Evolutionary conservation across 495 filamentous ascomycete species (phyloP), one percentile per base, ranked within the genome.

Genomic region (Aspergillus haitiensis): DNA sequence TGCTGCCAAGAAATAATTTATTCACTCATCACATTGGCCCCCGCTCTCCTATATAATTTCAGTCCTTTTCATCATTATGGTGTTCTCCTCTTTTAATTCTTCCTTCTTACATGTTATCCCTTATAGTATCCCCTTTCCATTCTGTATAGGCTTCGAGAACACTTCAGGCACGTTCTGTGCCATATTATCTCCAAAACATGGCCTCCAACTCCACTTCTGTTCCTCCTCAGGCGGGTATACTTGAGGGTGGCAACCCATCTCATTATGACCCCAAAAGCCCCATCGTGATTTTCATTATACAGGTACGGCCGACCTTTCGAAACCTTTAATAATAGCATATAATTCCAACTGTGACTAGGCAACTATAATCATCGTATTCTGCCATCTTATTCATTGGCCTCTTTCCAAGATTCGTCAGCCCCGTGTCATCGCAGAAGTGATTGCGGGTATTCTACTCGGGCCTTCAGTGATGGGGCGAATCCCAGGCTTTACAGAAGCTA

Each of bases 251-350:
- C 31, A 90, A 93, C 64, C 92, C 92, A 6, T 74, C 83, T 9
- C 55, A 74, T 5, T 95, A 91, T 75, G 85, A 88, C 56, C 62
- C 88, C 10, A 86, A 81, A 58, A 91, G 96, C 62, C 94, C 94
- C n/a, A 89, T 98, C 63, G 85, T 89, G 40, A 70, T 96, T 34
- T 98, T 98, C 72, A 97, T 97, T 65, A 92, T 98, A 52, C 93
- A 98, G 86, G 92, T 88, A 79, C 55, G 73, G 32, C 44, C 55
- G 47, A 61, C 55, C 34, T 50, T 37, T 52, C 11, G 11, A 34
- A 13, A 16, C 21, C 21, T n/a, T 40, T n/a, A 5, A 21, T 15
- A 21, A 21, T 31, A 7, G 11, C 21, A n/a, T 40, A 21, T 11
- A 15, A 56, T 49, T 18, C 47, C 34, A n/a, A 51, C 39, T 13